Evolutionary conservation across 768 basidiomycete genomes (phyloP), one percentile per base, ranked within the genome.

Genomic region (Kwoniella mangroviensis): DNA sequence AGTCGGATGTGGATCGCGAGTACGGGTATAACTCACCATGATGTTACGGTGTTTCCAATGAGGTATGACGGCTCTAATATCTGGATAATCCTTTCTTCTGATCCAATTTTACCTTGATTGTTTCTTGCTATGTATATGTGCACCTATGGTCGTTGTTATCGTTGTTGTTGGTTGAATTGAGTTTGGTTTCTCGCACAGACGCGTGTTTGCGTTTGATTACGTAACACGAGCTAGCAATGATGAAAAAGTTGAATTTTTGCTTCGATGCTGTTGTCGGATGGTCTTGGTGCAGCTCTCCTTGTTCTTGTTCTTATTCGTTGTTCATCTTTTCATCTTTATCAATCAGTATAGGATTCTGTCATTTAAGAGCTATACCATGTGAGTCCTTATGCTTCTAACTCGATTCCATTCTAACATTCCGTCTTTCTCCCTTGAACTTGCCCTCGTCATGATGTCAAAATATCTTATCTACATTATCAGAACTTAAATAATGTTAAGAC

Each of bases 391-490:
- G 6, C 34, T 11, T 28, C 28, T 21, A 15, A 15, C 60, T 49
- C 22, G 10, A 19, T 49, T 49, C 60, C 60, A 40, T 43, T 17
- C 24, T 5, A 13, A 22, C 40, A 15, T 49, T 42, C 49, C 34
- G 19, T 40, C 22, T 11, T 34, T 55, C 54, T 34, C 52, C 43
- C 53, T 15, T 19, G 13, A 49, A 49, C 42, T 19, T 53, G 11
- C 43, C 3, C 21, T 15, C 55, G 45, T 63, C 56, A 70, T 78
- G 76, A 79, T 78, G 76, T 61, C 73, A 68, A 60, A 69, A 52
- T 68, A 77, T 72, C 76, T 82, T 82, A 82, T 82, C 81, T 82
- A 82, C 81, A 82, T 82, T 82, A 79, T 80, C 81, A 75, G 77
- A 82, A 73, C 22, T 21, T 69, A 66, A 68, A 34, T 51, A 63